Percentiles rank a stretch among this genome's conserved stretches.
phyloP scores from a whole-genome alignment of 1,284 basidiomycete genomes.

The Filobasidium uniguttulatum region DNA sequence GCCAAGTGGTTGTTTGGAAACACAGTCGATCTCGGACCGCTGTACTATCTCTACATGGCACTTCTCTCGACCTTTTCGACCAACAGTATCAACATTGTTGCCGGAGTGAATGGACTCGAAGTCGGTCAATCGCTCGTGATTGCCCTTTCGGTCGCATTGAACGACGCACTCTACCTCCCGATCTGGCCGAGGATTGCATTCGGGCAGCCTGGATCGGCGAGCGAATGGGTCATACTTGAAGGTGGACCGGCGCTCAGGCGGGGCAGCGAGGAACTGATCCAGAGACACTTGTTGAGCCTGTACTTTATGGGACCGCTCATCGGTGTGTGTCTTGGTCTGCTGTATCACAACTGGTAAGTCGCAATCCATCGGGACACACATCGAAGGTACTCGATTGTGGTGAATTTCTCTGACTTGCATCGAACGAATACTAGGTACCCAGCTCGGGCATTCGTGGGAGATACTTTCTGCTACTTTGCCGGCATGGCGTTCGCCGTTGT shows the following conservation, averaged over 20 bases:
- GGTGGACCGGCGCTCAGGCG: conserved; percentile 24
- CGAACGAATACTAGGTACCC: conserved; percentile 65
- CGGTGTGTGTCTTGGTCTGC: conserved; percentile 73
- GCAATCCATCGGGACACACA: conserved; percentile 15
- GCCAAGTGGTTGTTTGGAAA: conserved; percentile 56
- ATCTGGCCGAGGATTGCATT: conserved; percentile 27
- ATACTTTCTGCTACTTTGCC: conserved; percentile 93
- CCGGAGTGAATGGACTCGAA: conserved; percentile 95
- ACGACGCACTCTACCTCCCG: conserved; percentile 83
- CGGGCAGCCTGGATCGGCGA: conserved; percentile 2
- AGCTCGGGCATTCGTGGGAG: conserved; percentile 83
- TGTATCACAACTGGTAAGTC: conserved; percentile 83
- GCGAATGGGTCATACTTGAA: conserved; percentile 43
- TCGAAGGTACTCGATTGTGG: conserved; percentile 8
- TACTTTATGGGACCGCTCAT: conserved; percentile 94
- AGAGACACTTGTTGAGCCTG: conserved; percentile 82
- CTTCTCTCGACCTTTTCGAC: conserved; percentile 92
- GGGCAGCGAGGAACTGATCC: conserved; percentile 73
- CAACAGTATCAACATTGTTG: conserved; percentile 97
- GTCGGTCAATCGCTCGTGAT: conserved; percentile 87
- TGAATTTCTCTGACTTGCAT: not conserved
- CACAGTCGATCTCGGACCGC: conserved; percentile 75
- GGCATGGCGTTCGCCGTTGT: conserved; percentile 96
- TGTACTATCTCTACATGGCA: conserved; percentile 96
- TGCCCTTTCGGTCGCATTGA: conserved; percentile 73